Base-by-base conservation (phyloP, 2,329 filamentous ascomycete genomes). In the Colletotrichum lindemuthianum region DNA sequence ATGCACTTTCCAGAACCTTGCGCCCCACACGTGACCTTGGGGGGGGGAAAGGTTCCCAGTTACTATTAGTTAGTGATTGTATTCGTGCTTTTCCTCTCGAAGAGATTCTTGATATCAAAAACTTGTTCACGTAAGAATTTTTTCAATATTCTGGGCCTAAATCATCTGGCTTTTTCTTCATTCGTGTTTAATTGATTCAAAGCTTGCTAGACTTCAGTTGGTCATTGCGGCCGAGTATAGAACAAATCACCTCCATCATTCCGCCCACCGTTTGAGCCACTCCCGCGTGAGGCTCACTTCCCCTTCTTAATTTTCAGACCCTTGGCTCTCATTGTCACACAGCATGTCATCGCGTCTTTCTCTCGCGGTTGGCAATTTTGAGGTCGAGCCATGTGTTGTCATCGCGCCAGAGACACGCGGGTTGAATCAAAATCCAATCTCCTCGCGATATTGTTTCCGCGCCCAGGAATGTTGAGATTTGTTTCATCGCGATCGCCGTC, bases 1-100 rank as follows among this genome's bases (percentile, higher is more conserved):
- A 13, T 48, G 40, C 61, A 60, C 56, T 47, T 66, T 54, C 24
- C 24, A 24, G 59, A 57, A 61, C n/a, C 16, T 6, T 33, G 32
- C n/a, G 51, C 47, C 60, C 60, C 51, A 60, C 65, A 67, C 61
- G 65, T 67, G 65, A 67, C 65, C 63, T 61, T n/a, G n/a, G n/a
- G n/a, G n/a, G n/a, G 32, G 52, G 32, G 64, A 66, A 54, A 39
- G 50, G 34, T 48, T 53, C 58, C 34, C 11, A 34, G 44, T 53
- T 40, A n/a, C 32, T n/a, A 8, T 16, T 61, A 65, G 60, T 57
- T 66, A 39, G 52, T 16, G 40, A 15, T 24, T 39, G 9, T 40
- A 33, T 45, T 60, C 57, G 4, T 59, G 58, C 15, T 60, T 61
- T 1, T 69, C 67, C 2, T 67, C 68, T 8, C 67, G 68, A 48